phyloP scores from a whole-genome alignment of 345 rosid genomes.

The Laguncularia racemosa region DNA sequence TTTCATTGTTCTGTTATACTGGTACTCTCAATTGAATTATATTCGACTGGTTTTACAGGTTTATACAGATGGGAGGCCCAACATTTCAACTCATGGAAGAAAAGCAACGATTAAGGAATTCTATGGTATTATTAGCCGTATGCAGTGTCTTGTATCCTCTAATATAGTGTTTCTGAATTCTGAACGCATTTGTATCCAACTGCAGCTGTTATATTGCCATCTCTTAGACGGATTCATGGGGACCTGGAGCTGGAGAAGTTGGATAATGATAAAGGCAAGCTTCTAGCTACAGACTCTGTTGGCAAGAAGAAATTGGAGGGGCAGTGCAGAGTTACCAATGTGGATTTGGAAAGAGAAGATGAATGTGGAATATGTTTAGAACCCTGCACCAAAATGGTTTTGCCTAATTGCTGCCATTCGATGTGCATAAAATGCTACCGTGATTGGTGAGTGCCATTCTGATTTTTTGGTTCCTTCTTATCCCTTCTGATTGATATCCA shows the following conservation, averaged over 20 bases:
- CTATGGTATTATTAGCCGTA: conserved; percentile 44
- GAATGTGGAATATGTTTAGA: conserved; percentile 98
- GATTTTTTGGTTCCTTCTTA: background rate
- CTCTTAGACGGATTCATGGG: conserved; percentile 64
- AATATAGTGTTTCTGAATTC: background rate
- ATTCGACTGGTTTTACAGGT: conserved; percentile 31
- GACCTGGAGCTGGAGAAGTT: conserved; percentile 27
- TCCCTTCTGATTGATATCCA: background rate
- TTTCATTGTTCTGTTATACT: background rate
- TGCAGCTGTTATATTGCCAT: conserved; percentile 83
- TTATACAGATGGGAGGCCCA: conserved; percentile 48
- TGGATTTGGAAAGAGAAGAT: conserved; percentile 77
- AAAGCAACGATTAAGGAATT: conserved; percentile 86
- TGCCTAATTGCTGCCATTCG: conserved; percentile 89
- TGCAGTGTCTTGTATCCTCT: background rate
- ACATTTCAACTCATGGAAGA: conserved; percentile 53
- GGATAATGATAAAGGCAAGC: conserved; percentile 21
- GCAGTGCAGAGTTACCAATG: conserved; percentile 30
- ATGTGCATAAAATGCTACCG: conserved; percentile 98
- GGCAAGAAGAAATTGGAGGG: conserved; percentile 40
- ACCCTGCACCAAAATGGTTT: conserved; percentile 88
- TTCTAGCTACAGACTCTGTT: conserved; percentile 19
- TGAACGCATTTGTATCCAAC: background rate
- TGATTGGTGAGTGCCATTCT: conserved; percentile 49
- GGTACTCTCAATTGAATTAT: no score